Evolutionary conservation across 495 filamentous ascomycete species (phyloP), one percentile per base, ranked within the genome.

Genomic region (Podospora comata): DNA sequence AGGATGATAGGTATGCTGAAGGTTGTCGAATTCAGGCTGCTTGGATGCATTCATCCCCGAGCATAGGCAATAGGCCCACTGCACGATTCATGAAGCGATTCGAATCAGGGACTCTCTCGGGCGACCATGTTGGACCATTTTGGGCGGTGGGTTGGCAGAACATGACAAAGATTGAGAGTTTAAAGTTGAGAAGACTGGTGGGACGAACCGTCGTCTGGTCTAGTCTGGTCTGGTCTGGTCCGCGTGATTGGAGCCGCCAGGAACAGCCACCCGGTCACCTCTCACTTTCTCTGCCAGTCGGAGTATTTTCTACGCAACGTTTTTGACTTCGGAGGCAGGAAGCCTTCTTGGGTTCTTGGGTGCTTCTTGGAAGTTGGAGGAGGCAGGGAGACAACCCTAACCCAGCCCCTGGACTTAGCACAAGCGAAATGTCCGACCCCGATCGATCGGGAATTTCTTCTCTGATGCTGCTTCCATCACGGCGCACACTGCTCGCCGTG

Each of bases 11-110:
- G 23, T 23, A 23, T 23, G 57, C 60, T 55, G 65, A 66, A 44
- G 28, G 34, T 13, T 15, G 30, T 27, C 32, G 19, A 55, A 28
- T 55, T 4, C 63, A 55, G n/a, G 44, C 20, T 65, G 53, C 63
- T 54, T 54, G 27, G 28, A 26, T 56, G 39, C 63, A 56, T 48
- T 28, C 44, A 20, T 16, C 44, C 30, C 19, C 15, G 39, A 48
- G 2, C 13, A 48, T 48, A 48, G 39, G 39, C 39, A 13, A 48
- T 16, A 48, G 39, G 39, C 9, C 39, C 39, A 3, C 39, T 58
- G 55, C 55, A 58, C 55, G 55, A 58, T 58, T 58, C 55, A 58
- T 58, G 55, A 19, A 58, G 55, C 55, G 55, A 58, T 58, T 48
- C 39, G 39, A 48, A 48, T 48, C 39, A 48, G 39, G 9, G 39